A percentile compares a stretch with the other conserved stretches of the same genome.
Conservation (phyloP, 257 asterid genomes). For the Fraxinus excelsior region DNA sequence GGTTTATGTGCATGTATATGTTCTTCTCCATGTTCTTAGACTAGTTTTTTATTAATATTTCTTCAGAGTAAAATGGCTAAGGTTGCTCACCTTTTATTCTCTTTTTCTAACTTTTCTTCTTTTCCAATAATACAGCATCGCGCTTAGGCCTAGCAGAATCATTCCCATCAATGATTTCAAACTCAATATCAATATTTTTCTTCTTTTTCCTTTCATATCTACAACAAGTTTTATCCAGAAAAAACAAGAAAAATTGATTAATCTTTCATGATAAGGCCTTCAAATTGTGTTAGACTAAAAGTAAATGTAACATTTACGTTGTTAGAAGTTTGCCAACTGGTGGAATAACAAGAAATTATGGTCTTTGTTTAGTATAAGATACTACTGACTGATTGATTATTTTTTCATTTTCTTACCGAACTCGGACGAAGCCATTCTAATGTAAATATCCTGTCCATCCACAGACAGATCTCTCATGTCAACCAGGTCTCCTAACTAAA, state of each 20-base stretch:
- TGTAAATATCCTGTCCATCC: constrained; percentile 26
- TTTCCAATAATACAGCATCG: background rate
- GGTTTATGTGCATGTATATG: background rate
- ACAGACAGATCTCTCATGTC: constrained; percentile 31
- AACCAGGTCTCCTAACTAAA: constrained; percentile 40
- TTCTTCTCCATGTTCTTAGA: background rate
- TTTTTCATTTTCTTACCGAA: constrained; percentile 17
- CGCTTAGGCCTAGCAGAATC: constrained; percentile 6
- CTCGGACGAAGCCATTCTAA: constrained; percentile 40
- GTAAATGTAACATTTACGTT: background rate
- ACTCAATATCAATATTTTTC: background rate
- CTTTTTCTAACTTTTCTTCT: constrained; percentile 7
- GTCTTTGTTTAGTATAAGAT: background rate
- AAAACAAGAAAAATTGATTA: background rate
- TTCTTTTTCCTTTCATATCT: background rate
- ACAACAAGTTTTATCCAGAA: background rate
- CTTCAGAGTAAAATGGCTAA: background rate
- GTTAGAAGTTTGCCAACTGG: background rate
- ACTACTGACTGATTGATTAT: no score
- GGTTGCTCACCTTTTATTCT: constrained; percentile 12
- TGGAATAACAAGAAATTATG: background rate
- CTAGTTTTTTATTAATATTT: background rate
- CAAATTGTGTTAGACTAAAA: background rate
- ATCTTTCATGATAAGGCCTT: background rate
- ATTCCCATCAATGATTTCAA: constrained; percentile 17